These are phyloP conservation scores for Leishmania tropica DNA, from an alignment of 208 protist genomes.

Conservation along the genomic window DNA sequence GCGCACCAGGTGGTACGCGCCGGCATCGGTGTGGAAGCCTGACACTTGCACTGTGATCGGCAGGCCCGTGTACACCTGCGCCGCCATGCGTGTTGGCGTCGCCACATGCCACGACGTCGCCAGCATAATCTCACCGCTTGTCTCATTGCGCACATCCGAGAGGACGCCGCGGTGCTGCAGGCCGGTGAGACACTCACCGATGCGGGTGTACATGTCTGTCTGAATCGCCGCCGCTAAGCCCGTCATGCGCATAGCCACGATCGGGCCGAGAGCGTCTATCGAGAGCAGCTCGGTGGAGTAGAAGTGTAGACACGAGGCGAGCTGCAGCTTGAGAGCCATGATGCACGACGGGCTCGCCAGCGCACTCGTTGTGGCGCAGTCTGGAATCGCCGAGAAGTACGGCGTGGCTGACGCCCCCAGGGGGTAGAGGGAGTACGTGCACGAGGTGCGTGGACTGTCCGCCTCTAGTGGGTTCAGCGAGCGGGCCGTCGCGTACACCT, in stretches of 20 bases:
- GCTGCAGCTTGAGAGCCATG: conserved; percentile 24
- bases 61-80: conserved; percentile 20
- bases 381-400: conserved; percentile 36
- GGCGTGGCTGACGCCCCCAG: conserved; percentile 33
- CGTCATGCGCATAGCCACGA: conserved; percentile 38
- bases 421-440: conserved; percentile 42
- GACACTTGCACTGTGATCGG: conserved; percentile 26
- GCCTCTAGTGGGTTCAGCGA: conserved; percentile 51
- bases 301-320: conserved; percentile 56
- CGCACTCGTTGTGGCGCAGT: conserved; percentile 22
- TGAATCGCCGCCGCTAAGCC: conserved; percentile 31
- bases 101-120: conserved; percentile 38
- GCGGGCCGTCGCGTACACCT: conserved; percentile 31
- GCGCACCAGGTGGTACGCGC: conserved; percentile 28
- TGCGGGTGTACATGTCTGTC: conserved; percentile 35
- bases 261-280: conserved; percentile 35
- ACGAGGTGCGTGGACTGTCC: conserved; percentile 30
- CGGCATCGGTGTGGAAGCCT: conserved; percentile 25
- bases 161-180: conserved; percentile 22
- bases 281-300: conserved; percentile 49
- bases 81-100: conserved; percentile 17
- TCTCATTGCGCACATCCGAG: conserved; percentile 40
- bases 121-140: conserved; percentile 34
- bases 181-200: conserved; percentile 40
- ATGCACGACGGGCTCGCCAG: conserved; percentile 31